These are phyloP conservation scores for Lachancea mirantina DNA, from an alignment of 805 yeast genomes.

Conservation along the genomic window DNA sequence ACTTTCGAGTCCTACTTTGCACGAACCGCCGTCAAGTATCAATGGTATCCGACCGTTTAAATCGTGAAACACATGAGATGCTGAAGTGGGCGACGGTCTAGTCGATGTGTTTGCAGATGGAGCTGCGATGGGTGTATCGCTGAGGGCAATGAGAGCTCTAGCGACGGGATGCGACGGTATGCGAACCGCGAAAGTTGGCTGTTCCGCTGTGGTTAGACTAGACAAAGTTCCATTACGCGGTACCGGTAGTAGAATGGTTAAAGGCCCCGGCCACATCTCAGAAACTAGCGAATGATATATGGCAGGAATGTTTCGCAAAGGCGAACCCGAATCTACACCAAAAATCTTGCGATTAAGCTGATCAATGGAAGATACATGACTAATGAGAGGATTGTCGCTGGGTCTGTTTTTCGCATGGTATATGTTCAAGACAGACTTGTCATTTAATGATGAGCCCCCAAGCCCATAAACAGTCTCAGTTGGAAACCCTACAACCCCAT, in stretches of 20 bases:
- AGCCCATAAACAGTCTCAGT: constrained; percentile 96
- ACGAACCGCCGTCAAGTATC: constrained; percentile 86
- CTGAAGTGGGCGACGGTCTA: constrained; percentile 86
- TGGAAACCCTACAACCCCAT: constrained; percentile 81
- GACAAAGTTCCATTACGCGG: constrained; percentile 48
- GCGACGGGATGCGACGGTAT: constrained; percentile 86
- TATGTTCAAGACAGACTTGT: constrained; percentile 66
- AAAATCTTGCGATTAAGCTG: constrained; percentile 61
- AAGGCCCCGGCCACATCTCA: constrained; percentile 93
- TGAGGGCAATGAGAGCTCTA: constrained; percentile 74
- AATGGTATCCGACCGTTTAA: constrained; percentile 71
- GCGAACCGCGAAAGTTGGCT: constrained; percentile 86
- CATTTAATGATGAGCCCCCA: constrained; percentile 78
- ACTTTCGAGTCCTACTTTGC: constrained; percentile 85
- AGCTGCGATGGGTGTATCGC: constrained; percentile 90
- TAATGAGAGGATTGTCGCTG: constrained; percentile 87
- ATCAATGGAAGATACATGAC: constrained; percentile 73
- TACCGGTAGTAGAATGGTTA: constrained; percentile 75
- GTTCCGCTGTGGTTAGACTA: constrained; percentile 73
- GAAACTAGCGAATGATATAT: constrained; percentile 58
- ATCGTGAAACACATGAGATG: constrained; percentile 79
- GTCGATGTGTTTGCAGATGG: constrained; percentile 98
- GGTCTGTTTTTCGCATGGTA: constrained; percentile 91
- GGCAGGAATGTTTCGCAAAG: constrained; percentile 49
- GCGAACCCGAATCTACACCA: constrained; percentile 19